Evolutionary conservation across 495 filamentous ascomycete genomes (phyloP), one percentile per base, ranked within the genome.

Genomic region (Glonium stellatum): DNA sequence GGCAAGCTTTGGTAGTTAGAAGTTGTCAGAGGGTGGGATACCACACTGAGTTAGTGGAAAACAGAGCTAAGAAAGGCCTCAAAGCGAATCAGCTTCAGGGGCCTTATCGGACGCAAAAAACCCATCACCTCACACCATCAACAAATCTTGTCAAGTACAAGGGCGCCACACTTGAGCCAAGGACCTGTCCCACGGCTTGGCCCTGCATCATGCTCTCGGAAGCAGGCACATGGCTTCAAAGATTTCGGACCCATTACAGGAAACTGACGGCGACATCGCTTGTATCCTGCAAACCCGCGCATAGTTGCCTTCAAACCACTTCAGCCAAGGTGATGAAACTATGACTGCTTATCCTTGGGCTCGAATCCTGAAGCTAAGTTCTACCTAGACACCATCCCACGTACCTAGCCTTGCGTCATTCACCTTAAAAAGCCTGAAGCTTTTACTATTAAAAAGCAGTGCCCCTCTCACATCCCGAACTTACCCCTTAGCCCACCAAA

Each of bases 41-140:
- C 39, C 39, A 44, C 4, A 50, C 15, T 12, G 3, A 50, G 47
- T 50, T 50, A 27, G 23, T 50, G 4, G 13, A 27, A 19, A 50
- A 21, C 13, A 22, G 21, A 50, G 5, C 19, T 21, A 50, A 50
- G 22, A 19, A 44, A 44, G 18, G 39, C 39, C 10, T 11, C 51
- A 51, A 18, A 34, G 47, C 64, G 53, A 67, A 67, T 67, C 64
- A 63, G 19, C 21, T 5, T 13, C 48, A 51, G 48, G 48, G 48
- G 12, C 15, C 54, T 68, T 68, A 68, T 68, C 65, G n/a, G 18
- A 11, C 34, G 21, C 6, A 11, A 18, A 57, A 62, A 62, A 59
- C 54, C n/a, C 59, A 68, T 57, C 61, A 62, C 59, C 58, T 65
- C 65, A 68, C 65, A n/a, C 44, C 61, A 55, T 51, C 54, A 56